Evolutionary conservation across 1,284 basidiomycete genomes (phyloP).

Genomic region (Dichomitus squalens): DNA sequence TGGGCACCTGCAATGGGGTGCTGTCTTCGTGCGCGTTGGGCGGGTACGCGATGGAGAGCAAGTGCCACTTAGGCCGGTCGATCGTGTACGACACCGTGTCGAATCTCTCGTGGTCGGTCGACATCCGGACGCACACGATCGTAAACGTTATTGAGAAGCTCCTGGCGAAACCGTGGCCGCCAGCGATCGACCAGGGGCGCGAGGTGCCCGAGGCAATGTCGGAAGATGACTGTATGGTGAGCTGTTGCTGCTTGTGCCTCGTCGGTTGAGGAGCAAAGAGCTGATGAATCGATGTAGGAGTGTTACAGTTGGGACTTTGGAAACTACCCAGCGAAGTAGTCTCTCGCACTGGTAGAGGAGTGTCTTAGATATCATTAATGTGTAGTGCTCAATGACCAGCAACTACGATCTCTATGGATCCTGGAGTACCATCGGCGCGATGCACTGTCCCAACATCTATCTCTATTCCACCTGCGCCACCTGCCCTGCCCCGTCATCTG

Average conservation of each 20-base stretch:
- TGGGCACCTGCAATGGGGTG: slow-evolving; percentile 82
- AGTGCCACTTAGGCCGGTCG: slow-evolving; percentile 84
- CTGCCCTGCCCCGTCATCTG: no score
- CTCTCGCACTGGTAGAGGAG: background rate
- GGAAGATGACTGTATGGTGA: slow-evolving; percentile 67
- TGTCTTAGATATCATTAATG: background rate
- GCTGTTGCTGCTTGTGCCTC: slow-evolving; percentile 28
- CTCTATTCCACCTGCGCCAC: background rate
- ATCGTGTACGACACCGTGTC: slow-evolving; percentile 92
- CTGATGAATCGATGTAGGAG: slow-evolving; percentile 46
- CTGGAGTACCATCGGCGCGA: no score
- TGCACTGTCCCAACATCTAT: no score
- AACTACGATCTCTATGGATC: no score
- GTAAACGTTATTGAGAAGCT: slow-evolving; percentile 81
- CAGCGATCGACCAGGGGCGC: slow-evolving; percentile 55
- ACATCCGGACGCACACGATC: slow-evolving; percentile 84
- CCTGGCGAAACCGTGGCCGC: slow-evolving; percentile 76
- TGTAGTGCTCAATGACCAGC: no score
- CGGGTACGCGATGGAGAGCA: slow-evolving; percentile 80
- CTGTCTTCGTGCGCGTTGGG: slow-evolving; percentile 71
- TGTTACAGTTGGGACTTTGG: slow-evolving; percentile 78
- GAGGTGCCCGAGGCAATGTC: slow-evolving; percentile 56
- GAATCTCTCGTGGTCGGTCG: slow-evolving; percentile 81
- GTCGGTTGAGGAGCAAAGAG: background rate
- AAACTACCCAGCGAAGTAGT: slow-evolving; percentile 36